Evolutionary conservation across 2,329 filamentous ascomycete species (phyloP).

Genomic region (Trichophyton mentagrophytes): DNA sequence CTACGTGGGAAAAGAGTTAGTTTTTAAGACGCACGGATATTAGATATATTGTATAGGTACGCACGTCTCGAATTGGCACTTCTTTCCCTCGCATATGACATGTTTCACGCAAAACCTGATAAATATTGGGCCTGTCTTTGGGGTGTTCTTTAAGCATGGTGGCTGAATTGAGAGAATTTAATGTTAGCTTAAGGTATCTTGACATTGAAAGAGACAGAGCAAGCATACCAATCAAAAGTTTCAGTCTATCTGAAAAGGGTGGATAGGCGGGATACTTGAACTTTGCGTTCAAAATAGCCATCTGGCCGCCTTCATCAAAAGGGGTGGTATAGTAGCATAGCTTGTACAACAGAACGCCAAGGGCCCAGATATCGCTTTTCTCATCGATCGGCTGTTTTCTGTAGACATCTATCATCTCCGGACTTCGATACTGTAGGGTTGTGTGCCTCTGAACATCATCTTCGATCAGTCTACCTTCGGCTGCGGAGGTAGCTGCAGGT

Average conservation of each 20-base stretch:
- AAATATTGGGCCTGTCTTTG: constrained; percentile 73
- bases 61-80: constrained; percentile 77
- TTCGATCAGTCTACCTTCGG: constrained; percentile 83
- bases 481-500: constrained; percentile 71
- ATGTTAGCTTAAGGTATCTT: constrained; percentile 2
- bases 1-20: constrained; percentile 29
- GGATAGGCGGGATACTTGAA: constrained; percentile 86
- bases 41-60: constrained; percentile 21
- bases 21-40: neutral
- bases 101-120: constrained; percentile 75
- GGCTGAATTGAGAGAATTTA: constrained; percentile 36
- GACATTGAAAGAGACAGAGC: constrained; percentile 4
- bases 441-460: constrained; percentile 96
- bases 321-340: constrained; percentile 98
- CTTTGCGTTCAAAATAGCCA: constrained; percentile 90
- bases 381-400: constrained; percentile 92
- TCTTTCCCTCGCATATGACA: constrained; percentile 81
- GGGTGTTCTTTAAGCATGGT: constrained; percentile 85
- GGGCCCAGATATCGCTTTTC: constrained; percentile 96
- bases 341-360: constrained; percentile 93
- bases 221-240: constrained; percentile 69
- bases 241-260: constrained; percentile 75
- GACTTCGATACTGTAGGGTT: constrained; percentile 91
- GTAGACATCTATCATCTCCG: constrained; percentile 98
- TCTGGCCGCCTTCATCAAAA: constrained; percentile 93